Base-by-base conservation (phyloP, 345 rosid species). In the Hibiscus syriacus region DNA sequence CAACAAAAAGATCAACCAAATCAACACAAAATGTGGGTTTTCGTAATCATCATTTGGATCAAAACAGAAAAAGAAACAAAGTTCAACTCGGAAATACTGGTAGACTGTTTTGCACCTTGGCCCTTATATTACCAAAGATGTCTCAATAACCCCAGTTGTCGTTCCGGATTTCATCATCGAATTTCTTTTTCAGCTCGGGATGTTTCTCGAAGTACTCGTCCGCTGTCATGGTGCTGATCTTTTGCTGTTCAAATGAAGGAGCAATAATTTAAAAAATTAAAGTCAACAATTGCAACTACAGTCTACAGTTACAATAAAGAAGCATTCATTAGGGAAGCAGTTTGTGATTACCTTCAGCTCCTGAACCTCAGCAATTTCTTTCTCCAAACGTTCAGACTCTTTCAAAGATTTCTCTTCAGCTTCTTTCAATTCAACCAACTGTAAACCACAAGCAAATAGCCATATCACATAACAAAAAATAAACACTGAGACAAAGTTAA, bases 141-240 rank as follows among this genome's bases (percentile, higher is more conserved):
- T 82, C 11, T 83, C 80, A 88, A 74, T 87, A 91, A 56, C 99
- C 98, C 96, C 93, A 94, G 72, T 89, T 45, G 79, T 92, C 99
- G 11, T 91, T 91, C 65, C 99, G 89, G 80, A 94, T 94, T 77
- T 91, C 99, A 25, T 94, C 99, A 72, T 94, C 98, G 22, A 91
- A 89, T 80, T 92, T 85, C 96, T 94, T 82, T 74, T 88, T 94
- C 64, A 94, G 84, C 72, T 94, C 99, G 0, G 99, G 99, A 73
- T 94, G 96, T 81, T 94, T 91, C 64, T 57, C 93, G 65, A 95
- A 95, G 87, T 94, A 94, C 69, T 94, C 99, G 5, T 94, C 96
- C 5, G 97, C 98, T 1, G 97, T 95, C 99, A 95, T 95, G 80
- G 99, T 92, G 83, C 98, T 88, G 71, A 95, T 64, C 80, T 88